These are phyloP conservation scores for Fusarium continuum DNA, from an alignment of 2,329 filamentous ascomycete genomes.

Conservation along the genomic window DNA sequence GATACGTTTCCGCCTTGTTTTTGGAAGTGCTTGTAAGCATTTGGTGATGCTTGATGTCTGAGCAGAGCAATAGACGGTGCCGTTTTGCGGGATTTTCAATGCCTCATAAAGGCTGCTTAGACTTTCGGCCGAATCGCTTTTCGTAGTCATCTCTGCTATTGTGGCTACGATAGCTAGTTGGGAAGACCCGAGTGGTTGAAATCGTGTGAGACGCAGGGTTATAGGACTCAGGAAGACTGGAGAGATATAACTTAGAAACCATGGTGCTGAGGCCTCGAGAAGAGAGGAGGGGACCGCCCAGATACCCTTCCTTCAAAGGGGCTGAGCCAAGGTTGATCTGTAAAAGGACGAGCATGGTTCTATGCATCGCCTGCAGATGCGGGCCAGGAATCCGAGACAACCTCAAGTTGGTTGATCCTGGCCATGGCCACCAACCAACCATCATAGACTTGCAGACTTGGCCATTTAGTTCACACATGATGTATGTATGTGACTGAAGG, in stretches of 20 bases:
- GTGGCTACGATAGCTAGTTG: background rate
- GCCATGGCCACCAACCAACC: background rate
- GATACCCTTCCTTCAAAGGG: background rate
- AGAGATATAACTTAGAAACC: no score
- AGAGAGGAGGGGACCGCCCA: background rate
- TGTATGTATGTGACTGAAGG: no score
- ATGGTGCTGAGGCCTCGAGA: background rate
- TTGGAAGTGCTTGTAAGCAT: background rate
- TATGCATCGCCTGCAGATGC: conserved; percentile 9
- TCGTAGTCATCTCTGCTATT: background rate
- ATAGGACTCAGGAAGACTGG: no score
- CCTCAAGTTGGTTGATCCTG: background rate
- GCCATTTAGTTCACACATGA: background rate
- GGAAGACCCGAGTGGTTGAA: no score
- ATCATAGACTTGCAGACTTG: background rate
- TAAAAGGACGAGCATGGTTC: background rate
- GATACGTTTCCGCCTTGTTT: background rate
- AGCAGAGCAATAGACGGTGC: background rate
- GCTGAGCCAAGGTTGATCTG: background rate
- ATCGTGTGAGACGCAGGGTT: no score
- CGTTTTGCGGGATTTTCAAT: background rate
- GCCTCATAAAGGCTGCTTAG: conserved; percentile 7
- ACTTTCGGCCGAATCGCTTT: background rate
- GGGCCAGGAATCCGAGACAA: background rate
- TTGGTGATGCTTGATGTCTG: background rate